phyloP scores from a whole-genome alignment of 2,329 filamentous ascomycete genomes.

The Cladobotryum mycophilum region DNA sequence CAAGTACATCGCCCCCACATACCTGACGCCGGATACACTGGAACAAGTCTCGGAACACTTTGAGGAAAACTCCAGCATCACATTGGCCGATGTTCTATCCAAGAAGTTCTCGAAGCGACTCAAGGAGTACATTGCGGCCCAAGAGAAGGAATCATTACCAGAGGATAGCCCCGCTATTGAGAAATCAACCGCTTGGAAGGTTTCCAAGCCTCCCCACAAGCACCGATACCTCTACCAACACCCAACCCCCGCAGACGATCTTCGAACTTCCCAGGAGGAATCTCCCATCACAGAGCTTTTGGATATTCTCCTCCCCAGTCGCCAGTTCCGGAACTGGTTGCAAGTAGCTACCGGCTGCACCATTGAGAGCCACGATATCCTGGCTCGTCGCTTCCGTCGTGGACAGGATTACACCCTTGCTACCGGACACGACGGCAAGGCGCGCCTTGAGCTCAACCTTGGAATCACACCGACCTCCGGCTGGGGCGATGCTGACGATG shows the following conservation, averaged over 20 bases:
- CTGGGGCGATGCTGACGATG: constrained; percentile 67
- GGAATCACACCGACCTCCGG: constrained; percentile 78
- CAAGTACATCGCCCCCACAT: constrained; percentile 82
- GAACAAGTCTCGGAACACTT: constrained; percentile 78
- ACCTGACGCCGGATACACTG: constrained; percentile 85
- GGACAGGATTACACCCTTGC: constrained; percentile 91
- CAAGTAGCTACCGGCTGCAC: constrained; percentile 71
- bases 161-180: constrained; percentile 50
- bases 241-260: constrained; percentile 33
- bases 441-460: constrained; percentile 80
- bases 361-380: constrained; percentile 66
- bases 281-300: constrained; percentile 71
- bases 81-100: constrained; percentile 70
- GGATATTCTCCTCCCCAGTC: constrained; percentile 75
- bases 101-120: constrained; percentile 70
- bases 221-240: constrained; percentile 85
- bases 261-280: constrained; percentile 32
- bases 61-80: constrained; percentile 74
- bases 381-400: constrained; percentile 81
- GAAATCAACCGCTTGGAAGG: constrained; percentile 57
- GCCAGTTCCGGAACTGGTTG: constrained; percentile 85
- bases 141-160: constrained; percentile 48
- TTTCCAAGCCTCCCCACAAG: constrained; percentile 88
- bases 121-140: constrained; percentile 61
- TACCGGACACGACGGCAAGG: constrained; percentile 70